Evolutionary conservation across 257 asterid genomes (phyloP).

Genomic region (Fraxinus americana): DNA sequence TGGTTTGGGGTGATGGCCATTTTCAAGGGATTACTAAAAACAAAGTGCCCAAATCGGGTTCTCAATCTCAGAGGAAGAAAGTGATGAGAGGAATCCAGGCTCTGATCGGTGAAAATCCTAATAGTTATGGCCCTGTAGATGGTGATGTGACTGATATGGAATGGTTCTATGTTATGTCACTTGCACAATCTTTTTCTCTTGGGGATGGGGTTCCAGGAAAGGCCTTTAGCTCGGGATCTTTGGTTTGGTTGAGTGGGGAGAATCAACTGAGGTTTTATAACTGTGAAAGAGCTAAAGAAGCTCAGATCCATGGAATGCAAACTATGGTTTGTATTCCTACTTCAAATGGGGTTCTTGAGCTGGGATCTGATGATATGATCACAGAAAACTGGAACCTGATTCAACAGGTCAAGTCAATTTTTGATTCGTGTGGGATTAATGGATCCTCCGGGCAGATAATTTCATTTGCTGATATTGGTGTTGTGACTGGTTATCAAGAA

Average conservation of each 20-base stretch:
- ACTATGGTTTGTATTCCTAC: conserved; percentile 40
- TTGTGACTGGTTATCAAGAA: not conserved
- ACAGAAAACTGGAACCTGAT: conserved; percentile 28
- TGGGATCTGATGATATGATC: conserved; percentile 39
- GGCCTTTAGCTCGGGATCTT: conserved; percentile 18
- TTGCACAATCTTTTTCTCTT: conserved; percentile 9
- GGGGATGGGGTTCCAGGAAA: conserved; percentile 30
- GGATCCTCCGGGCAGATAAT: not conserved
- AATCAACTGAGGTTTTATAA: conserved; percentile 24
- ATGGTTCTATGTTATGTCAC: conserved; percentile 41
- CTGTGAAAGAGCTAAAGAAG: conserved; percentile 47
- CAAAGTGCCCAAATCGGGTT: not conserved
- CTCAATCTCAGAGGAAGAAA: not conserved
- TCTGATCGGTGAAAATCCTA: not conserved
- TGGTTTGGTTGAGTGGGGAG: conserved; percentile 35
- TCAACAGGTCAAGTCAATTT: conserved; percentile 15
- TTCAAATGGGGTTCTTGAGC: conserved; percentile 35
- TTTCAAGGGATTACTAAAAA: conserved; percentile 19
- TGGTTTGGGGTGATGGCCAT: conserved; percentile 47
- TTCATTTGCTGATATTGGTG: not conserved
- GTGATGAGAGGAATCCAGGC: conserved; percentile 8
- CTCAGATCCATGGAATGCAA: conserved; percentile 37
- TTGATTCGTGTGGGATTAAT: not conserved
- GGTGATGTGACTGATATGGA: conserved; percentile 24
- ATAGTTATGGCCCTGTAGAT: not conserved